Base-by-base conservation (phyloP, 2,329 filamentous ascomycete species). In the Clonostachys solani region DNA sequence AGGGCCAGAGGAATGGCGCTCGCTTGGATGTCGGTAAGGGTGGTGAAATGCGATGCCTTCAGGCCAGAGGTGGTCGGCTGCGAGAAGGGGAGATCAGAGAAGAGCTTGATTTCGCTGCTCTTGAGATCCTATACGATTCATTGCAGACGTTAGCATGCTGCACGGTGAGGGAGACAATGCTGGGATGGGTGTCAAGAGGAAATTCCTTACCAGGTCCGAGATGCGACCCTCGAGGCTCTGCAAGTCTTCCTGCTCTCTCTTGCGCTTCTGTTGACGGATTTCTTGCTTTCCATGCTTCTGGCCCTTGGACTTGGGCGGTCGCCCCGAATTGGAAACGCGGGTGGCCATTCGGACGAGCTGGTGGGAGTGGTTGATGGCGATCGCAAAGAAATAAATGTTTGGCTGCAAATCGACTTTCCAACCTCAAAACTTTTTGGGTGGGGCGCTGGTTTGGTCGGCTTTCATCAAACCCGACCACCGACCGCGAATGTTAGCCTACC, bases 21-120 rank as follows among this genome's bases (percentile, higher is more conserved):
- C 43, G 86, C 80, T 71, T 99, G 94, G 58, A 99, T 89, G 54
- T 96, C 92, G 51, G 94, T 99, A 55, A 96, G 76, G 43, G 81
- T 84, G 60, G 92, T 88, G 73, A 92, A 99, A 65, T 97, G 91
- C 12, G 89, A 91, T 38, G 87, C 79, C 54, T 92, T 83, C 52
- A 99, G 81, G 45, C 94, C 94, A 17, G 79, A 78, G 34, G 81
- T 73, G 3, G 94, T 97, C 15, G 89, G 79, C 54, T 85, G 78
- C 46, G 91, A 97, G 47, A 99, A 78, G 15, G 94, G 94, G 1
- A 99, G 78, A 49, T 96, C 84, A 56, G 84, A 76, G 65, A 99
- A 99, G 53, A 80, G 79, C 53, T 83, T 84, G 57, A 78, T 73
- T 15, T 80, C 68, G 53, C 73, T 62, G 9, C 73, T 69, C 53